These are phyloP conservation scores for Boletus smithii DNA, from an alignment of 1,284 basidiomycete species.

Conservation along the genomic window DNA sequence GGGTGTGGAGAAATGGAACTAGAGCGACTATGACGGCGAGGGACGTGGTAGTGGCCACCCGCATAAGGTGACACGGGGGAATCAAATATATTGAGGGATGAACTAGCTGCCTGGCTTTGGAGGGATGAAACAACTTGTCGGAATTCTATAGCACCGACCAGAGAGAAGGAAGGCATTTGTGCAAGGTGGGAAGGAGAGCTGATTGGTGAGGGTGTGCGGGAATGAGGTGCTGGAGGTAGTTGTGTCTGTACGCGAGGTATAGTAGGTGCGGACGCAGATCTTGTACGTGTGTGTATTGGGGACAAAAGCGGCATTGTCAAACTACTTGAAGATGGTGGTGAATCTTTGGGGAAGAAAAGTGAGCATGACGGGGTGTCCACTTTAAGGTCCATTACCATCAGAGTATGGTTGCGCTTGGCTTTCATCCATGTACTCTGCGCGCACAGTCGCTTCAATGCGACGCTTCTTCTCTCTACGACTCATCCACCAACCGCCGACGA, in stretches of 20 bases:
- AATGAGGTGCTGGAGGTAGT: constrained; percentile 36
- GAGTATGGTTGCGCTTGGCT: constrained; percentile 46
- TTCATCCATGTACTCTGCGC: constrained; percentile 63
- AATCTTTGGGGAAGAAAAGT: constrained; percentile 22
- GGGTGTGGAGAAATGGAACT: constrained; percentile 35
- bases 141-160: constrained; percentile 93
- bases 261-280: constrained; percentile 37
- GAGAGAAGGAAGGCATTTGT: constrained; percentile 79
- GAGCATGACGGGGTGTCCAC: constrained; percentile 13
- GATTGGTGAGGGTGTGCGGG: constrained; percentile 38
- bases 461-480: constrained; percentile 47
- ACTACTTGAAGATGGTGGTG: constrained; percentile 4
- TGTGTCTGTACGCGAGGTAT: constrained; percentile 43
- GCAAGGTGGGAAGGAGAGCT: constrained; percentile 35
- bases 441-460: constrained; percentile 49
- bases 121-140: constrained; percentile 84
- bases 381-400: constrained; percentile 49
- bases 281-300: constrained; percentile 34
- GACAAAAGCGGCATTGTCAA: constrained; percentile 18
- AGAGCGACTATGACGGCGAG: constrained; percentile 28
- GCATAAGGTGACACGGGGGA: constrained; percentile 67
- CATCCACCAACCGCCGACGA: constrained; percentile 77
- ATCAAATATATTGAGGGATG: constrained; percentile 62
- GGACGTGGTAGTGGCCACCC: constrained; percentile 66
- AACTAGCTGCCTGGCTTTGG: constrained; percentile 56